phyloP scores from a whole-genome alignment of 768 basidiomycete genomes.

The Kwoniella dendrophila region DNA sequence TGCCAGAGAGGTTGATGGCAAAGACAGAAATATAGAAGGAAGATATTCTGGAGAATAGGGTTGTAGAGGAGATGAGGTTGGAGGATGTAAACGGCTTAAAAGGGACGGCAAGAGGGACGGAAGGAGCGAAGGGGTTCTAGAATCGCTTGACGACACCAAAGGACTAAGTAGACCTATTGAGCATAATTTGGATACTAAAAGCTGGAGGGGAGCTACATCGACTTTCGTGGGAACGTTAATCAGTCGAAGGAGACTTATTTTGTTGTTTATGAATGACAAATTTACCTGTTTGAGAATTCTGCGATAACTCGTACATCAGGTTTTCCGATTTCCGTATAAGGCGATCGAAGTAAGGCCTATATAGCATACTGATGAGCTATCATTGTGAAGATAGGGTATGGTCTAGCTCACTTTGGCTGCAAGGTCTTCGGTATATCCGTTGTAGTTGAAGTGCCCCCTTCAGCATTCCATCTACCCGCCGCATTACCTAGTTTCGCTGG shows the following conservation, averaged over 20 bases:
- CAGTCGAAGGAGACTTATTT: not conserved
- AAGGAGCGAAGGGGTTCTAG: slow-evolving; percentile 61
- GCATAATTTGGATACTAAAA: slow-evolving; percentile 57
- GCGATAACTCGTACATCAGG: slow-evolving; percentile 47
- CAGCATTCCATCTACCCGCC: slow-evolving; percentile 57
- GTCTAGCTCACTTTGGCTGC: slow-evolving; percentile 53
- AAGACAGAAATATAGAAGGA: slow-evolving; percentile 45
- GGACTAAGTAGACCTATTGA: slow-evolving; percentile 38
- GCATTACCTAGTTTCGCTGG: slow-evolving; percentile 81
- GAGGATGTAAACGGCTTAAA: slow-evolving; percentile 41
- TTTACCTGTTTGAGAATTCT: slow-evolving; percentile 16
- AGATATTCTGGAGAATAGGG: slow-evolving; percentile 37
- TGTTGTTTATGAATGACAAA: not conserved
- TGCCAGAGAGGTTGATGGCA: slow-evolving; percentile 63
- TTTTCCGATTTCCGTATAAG: slow-evolving; percentile 33
- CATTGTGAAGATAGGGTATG: no score
- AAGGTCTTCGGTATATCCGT: slow-evolving; percentile 60
- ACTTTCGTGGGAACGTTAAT: not conserved
- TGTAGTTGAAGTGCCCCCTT: slow-evolving; percentile 50
- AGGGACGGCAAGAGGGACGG: slow-evolving; percentile 60
- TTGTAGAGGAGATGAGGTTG: slow-evolving; percentile 55
- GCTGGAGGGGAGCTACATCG: slow-evolving; percentile 18
- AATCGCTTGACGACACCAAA: slow-evolving; percentile 9
- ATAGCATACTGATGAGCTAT: slow-evolving; percentile 20
- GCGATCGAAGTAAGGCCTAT: slow-evolving; percentile 33